Evolutionary conservation across 352 stramenopile genomes (phyloP).

Genomic region (Phytophthora cactorum): DNA sequence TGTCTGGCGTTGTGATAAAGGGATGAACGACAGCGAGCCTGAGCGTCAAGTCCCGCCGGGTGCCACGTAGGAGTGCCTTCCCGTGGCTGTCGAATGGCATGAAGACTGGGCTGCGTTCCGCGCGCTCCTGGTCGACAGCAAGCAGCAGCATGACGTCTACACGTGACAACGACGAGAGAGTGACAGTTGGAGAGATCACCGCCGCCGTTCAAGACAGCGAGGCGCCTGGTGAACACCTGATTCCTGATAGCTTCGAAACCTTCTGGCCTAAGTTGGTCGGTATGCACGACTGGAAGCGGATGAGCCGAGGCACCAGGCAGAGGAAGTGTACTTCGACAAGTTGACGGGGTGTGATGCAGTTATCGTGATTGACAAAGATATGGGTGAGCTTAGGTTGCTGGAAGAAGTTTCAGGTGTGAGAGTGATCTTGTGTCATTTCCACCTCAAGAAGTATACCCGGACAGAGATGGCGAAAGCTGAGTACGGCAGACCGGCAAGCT

Average conservation of each 20-base stretch:
- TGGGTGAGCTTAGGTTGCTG: not conserved
- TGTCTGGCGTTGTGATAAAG: not conserved
- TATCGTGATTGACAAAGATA: slow-evolving; percentile 3
- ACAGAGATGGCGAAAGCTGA: not conserved
- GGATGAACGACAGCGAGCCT: not conserved
- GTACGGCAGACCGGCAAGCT: not conserved
- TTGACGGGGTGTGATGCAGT: not conserved
- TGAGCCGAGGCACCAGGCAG: not conserved
- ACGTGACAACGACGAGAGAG: not conserved
- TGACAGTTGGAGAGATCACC: too few relatives aligned
- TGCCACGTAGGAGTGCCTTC: not conserved
- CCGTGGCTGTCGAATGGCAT: not conserved
- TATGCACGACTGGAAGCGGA: not conserved
- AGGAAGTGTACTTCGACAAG: not conserved
- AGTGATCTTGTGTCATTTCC: slow-evolving; percentile 3
- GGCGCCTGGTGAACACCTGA: too few relatives aligned
- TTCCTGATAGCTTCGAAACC: not conserved
- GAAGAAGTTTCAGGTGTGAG: not conserved
- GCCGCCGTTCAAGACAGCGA: too few relatives aligned
- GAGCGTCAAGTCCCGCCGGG: not conserved
- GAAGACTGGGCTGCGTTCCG: not conserved
- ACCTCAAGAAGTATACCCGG: not conserved
- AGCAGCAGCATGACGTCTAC: not conserved
- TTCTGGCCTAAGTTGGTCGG: not conserved
- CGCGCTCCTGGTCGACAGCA: not conserved